phyloP scores from a whole-genome alignment of 2,329 filamentous ascomycete genomes.

The Trichophyton mentagrophytes region DNA sequence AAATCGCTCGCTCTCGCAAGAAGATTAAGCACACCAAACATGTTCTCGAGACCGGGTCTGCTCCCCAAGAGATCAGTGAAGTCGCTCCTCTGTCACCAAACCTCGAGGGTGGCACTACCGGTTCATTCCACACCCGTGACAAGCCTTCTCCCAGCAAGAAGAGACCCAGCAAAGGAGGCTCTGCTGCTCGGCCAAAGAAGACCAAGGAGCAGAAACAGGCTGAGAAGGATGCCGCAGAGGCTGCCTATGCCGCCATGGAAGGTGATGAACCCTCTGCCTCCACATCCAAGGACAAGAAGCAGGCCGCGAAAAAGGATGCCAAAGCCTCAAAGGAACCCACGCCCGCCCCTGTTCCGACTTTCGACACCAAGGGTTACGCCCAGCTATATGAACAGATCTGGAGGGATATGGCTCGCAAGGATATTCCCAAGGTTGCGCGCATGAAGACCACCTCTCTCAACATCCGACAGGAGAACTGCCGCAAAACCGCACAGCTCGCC shows the following conservation, averaged over 20 bases:
- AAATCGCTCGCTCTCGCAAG: slow-evolving; percentile 80
- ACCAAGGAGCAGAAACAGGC: slow-evolving; percentile 63
- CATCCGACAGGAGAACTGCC: slow-evolving; percentile 85
- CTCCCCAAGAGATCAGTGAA: slow-evolving; percentile 57
- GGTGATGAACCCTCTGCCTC: slow-evolving; percentile 36
- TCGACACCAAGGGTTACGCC: slow-evolving; percentile 84
- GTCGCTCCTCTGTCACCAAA: slow-evolving; percentile 63
- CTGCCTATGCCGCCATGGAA: slow-evolving; percentile 62
- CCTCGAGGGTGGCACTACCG: slow-evolving; percentile 72
- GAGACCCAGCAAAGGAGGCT: slow-evolving; percentile 40
- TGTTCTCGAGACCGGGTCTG: slow-evolving; percentile 70
- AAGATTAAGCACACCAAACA: slow-evolving; percentile 85
- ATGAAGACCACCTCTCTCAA: slow-evolving; percentile 74
- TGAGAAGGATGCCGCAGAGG: slow-evolving; percentile 65
- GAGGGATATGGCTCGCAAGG: slow-evolving; percentile 85
- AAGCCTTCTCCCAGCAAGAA: slow-evolving; percentile 39
- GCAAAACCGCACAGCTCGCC: slow-evolving; percentile 92
- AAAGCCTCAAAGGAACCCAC: slow-evolving; percentile 32
- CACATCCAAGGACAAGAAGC: slow-evolving; percentile 43
- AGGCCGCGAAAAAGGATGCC: slow-evolving; percentile 32
- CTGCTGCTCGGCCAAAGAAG: slow-evolving; percentile 62
- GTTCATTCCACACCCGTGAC: slow-evolving; percentile 63
- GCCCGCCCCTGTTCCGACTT: slow-evolving; percentile 47
- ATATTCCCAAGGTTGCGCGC: slow-evolving; percentile 83
- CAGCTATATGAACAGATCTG: slow-evolving; percentile 97